phyloP scores from a whole-genome alignment of 768 basidiomycete genomes.

The Tylopilus intermedius region DNA sequence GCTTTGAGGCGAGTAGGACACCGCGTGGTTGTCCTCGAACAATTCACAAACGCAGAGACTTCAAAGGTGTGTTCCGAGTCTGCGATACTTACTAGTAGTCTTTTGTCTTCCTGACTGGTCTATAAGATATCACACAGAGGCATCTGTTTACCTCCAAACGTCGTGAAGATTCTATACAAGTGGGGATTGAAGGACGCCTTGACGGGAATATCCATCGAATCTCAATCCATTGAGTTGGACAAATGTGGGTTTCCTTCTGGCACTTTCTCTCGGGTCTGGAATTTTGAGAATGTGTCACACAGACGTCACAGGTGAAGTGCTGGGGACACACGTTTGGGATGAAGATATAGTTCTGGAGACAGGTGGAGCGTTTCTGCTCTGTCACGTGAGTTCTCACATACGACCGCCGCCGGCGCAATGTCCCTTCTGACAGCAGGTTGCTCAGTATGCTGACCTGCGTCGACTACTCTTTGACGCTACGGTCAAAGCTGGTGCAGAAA shows the following conservation, averaged over 20 bases:
- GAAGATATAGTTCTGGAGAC: conserved; percentile 44
- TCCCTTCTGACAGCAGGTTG: background rate
- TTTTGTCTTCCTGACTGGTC: background rate
- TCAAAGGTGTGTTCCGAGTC: conserved; percentile 32
- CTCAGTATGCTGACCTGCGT: conserved; percentile 51
- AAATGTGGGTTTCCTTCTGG: conserved; percentile 22
- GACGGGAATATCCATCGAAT: conserved; percentile 29
- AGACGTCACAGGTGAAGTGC: conserved; percentile 42
- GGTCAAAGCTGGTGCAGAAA: conserved; percentile 41
- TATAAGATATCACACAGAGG: conserved; percentile 34
- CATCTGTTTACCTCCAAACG: conserved; percentile 52
- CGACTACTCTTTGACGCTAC: conserved; percentile 45
- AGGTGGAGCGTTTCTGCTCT: conserved; percentile 46
- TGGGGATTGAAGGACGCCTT: conserved; percentile 52
- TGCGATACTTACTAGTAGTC: too few relatives aligned
- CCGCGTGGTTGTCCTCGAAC: conserved; percentile 54
- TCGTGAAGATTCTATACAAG: conserved; percentile 49
- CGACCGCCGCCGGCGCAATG: background rate
- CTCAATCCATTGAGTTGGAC: conserved; percentile 18
- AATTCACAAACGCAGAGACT: conserved; percentile 36
- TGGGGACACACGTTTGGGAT: conserved; percentile 45
- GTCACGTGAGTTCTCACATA: conserved; percentile 36
- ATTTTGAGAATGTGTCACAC: conserved; percentile 8
- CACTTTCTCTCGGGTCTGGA: background rate
- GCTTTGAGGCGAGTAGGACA: conserved; percentile 55